phyloP scores from a whole-genome alignment of 2,329 filamentous ascomycete genomes.

The Magnaporthiopsis rhizophila region DNA sequence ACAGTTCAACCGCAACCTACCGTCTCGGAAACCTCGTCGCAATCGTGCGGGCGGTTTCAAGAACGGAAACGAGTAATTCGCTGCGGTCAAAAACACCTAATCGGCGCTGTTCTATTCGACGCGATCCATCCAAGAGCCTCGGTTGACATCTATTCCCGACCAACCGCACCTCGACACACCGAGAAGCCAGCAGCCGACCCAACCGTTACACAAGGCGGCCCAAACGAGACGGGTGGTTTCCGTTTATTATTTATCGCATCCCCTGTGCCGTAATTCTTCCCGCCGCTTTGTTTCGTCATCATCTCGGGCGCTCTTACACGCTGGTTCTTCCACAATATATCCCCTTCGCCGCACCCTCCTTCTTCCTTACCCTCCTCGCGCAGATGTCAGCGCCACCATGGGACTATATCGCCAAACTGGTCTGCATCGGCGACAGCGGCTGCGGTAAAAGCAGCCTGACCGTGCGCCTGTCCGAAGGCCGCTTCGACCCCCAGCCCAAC shows the following conservation, averaged over 20 bases:
- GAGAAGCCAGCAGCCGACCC: background rate
- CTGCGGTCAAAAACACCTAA: background rate
- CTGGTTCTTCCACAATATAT: background rate
- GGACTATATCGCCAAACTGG: conserved; percentile 99
- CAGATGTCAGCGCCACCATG: conserved; percentile 43
- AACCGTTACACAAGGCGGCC: background rate
- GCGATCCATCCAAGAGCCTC: background rate
- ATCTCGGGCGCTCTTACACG: background rate
- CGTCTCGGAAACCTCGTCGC: background rate
- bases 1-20: background rate
- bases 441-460: conserved; percentile 93
- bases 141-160: background rate
- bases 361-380: conserved; percentile 15
- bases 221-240: background rate
- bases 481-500: conserved; percentile 90
- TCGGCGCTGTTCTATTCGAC: background rate
- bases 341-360: conserved; percentile 24
- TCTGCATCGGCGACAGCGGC: conserved; percentile 93
- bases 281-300: background rate
- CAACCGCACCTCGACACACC: background rate
- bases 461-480: conserved; percentile 91
- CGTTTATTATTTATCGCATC: background rate
- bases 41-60: background rate
- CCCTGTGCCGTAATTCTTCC: background rate
- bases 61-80: background rate